phyloP scores from a whole-genome alignment of 2,329 filamentous ascomycete species.

The Pseudogymnoascus sp. region DNA sequence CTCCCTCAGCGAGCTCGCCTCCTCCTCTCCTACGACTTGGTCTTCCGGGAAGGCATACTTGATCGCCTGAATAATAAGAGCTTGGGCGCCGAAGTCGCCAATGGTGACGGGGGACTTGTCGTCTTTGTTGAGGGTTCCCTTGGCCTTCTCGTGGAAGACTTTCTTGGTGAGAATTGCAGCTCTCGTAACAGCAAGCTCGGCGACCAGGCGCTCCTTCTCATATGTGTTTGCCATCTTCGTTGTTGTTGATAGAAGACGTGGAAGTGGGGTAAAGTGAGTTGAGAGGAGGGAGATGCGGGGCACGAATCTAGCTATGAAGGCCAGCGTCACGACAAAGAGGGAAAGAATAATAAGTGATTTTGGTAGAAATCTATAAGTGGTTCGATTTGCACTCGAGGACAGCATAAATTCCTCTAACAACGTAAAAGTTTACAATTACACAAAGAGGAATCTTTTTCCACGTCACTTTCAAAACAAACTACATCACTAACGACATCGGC shows the following conservation, averaged over 20 bases:
- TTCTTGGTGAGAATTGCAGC: slow-evolving; percentile 67
- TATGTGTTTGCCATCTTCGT: slow-evolving; percentile 41
- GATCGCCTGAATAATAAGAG: slow-evolving; percentile 86
- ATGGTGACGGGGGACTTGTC: slow-evolving; percentile 97
- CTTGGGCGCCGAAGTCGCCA: slow-evolving; percentile 95
- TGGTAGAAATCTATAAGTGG: slow-evolving; percentile 10
- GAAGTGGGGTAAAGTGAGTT: slow-evolving; percentile 20
- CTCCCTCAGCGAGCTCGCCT: slow-evolving; percentile 68
- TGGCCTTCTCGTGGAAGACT: slow-evolving; percentile 80
- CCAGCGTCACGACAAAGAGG: slow-evolving; percentile 24
- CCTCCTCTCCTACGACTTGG: slow-evolving; percentile 90
- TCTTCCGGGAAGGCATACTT: slow-evolving; percentile 84
- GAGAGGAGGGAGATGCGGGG: slow-evolving; percentile 24
- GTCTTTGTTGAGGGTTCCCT: slow-evolving; percentile 88
- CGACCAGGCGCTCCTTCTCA: slow-evolving; percentile 69
- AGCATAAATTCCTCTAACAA: not conserved
- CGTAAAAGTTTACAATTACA: not conserved
- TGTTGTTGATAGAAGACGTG: slow-evolving; percentile 16
- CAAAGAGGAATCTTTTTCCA: not conserved
- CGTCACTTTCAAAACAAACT: not conserved
- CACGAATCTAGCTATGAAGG: slow-evolving; percentile 22
- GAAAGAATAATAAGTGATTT: slow-evolving; percentile 19
- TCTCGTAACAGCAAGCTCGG: slow-evolving; percentile 81
- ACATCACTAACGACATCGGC: slow-evolving; percentile 1
- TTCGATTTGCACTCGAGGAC: not conserved